Percentiles rank a stretch among this genome's conserved stretches.
These are phyloP conservation scores for Secale cereale DNA, from an alignment of 176 grass and related monocot species.

Conservation along the genomic window DNA sequence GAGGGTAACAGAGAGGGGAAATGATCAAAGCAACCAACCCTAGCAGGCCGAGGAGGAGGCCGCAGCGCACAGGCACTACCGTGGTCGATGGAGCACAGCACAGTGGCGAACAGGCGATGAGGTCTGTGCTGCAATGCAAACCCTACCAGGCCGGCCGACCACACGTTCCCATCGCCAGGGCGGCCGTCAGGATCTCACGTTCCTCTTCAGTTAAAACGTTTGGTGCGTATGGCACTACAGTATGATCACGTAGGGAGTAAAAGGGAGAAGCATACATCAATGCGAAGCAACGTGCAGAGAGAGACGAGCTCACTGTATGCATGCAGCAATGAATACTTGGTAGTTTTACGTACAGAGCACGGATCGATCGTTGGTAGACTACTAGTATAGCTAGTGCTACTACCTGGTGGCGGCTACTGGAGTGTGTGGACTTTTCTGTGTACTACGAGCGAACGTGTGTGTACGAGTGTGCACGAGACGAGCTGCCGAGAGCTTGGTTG, in stretches of 20 bases:
- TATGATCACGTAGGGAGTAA: background rate
- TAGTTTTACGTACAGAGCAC: background rate
- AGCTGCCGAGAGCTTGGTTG: background rate
- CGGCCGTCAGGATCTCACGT: background rate
- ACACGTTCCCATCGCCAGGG: too few species aligned
- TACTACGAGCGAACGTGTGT: background rate
- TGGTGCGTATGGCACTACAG: too few species aligned
- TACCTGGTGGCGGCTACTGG: background rate
- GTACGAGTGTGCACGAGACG: slow-evolving; percentile 7
- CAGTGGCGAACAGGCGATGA: background rate
- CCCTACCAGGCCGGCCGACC: too few species aligned
- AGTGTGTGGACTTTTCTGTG: background rate
- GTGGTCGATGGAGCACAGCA: background rate
- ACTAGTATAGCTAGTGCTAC: background rate
- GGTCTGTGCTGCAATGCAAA: too few species aligned
- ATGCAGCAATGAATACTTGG: slow-evolving; percentile 12
- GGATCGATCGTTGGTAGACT: background rate
- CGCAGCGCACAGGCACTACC: background rate
- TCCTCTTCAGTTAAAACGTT: background rate
- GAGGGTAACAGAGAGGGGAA: background rate
- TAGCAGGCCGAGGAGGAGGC: too few species aligned
- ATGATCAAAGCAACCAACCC: background rate
- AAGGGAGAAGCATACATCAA: background rate
- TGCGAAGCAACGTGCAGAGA: background rate
- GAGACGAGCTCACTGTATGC: background rate